Percentiles rank a stretch among this genome's conserved stretches.
Evolutionary conservation across 2,329 filamentous ascomycete genomes (phyloP).

Genomic region (Zalaria sp.): DNA sequence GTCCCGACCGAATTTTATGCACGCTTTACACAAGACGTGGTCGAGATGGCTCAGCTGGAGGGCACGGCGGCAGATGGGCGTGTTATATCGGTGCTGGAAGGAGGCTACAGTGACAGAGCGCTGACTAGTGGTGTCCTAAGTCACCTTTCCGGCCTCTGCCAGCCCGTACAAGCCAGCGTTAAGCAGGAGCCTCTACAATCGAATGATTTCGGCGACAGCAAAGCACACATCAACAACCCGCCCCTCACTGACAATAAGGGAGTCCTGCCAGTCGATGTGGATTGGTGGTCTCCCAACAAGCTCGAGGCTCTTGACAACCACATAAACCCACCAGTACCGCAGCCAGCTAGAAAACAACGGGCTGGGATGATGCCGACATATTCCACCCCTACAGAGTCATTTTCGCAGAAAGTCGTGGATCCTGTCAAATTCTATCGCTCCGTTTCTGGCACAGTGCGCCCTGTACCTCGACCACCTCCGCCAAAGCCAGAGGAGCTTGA

Average conservation of each 20-base stretch:
- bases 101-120: slow-evolving; percentile 88
- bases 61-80: slow-evolving; percentile 66
- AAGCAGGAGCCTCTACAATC: background rate
- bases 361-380: slow-evolving; percentile 54
- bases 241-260: background rate
- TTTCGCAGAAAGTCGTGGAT: slow-evolving; percentile 63
- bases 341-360: slow-evolving; percentile 40
- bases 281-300: slow-evolving; percentile 35
- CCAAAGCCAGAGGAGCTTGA: slow-evolving; percentile 37
- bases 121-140: slow-evolving; percentile 78
- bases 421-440: slow-evolving; percentile 51
- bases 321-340: slow-evolving; percentile 35
- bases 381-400: slow-evolving; percentile 77
- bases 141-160: slow-evolving; percentile 71
- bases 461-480: slow-evolving; percentile 29
- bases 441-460: slow-evolving; percentile 39
- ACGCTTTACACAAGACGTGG: slow-evolving; percentile 72
- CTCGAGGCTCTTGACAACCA: slow-evolving; percentile 57
- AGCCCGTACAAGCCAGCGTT: slow-evolving; percentile 22
- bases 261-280: slow-evolving; percentile 13
- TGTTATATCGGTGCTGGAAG: slow-evolving; percentile 86
- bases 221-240: slow-evolving; percentile 3
- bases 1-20: slow-evolving; percentile 97
- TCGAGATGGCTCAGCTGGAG: slow-evolving; percentile 67
- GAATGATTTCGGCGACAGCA: background rate